Conservation (phyloP, 2,329 filamentous ascomycete genomes). For the Calonectria ilicicola region DNA sequence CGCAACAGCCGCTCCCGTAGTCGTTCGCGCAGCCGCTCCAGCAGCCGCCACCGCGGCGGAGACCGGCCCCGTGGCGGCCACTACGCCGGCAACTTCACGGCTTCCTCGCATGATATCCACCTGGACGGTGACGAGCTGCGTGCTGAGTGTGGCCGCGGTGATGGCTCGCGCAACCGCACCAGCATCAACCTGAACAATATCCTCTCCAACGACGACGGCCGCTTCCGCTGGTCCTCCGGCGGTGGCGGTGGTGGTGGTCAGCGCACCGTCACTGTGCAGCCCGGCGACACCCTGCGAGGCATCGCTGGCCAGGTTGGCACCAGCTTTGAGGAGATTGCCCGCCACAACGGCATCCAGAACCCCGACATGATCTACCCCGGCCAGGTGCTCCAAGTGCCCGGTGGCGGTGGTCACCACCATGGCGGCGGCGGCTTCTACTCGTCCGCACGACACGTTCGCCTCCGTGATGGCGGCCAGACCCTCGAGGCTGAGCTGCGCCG, state of each 20-base stretch:
- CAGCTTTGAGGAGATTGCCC: slow-evolving; percentile 54
- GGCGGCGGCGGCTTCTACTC: slow-evolving; percentile 47
- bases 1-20: slow-evolving; percentile 28
- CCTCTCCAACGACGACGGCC: slow-evolving; percentile 51
- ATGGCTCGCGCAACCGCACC: slow-evolving; percentile 49
- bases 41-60: slow-evolving; percentile 26
- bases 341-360: slow-evolving; percentile 54
- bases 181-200: slow-evolving; percentile 50
- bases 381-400: slow-evolving; percentile 52
- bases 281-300: slow-evolving; percentile 55
- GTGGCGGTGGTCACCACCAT: slow-evolving; percentile 17
- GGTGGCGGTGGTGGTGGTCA: slow-evolving; percentile 36
- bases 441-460: slow-evolving; percentile 50
- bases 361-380: slow-evolving; percentile 58
- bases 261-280: slow-evolving; percentile 51
- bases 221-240: slow-evolving; percentile 50
- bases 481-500: slow-evolving; percentile 49
- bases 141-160: slow-evolving; percentile 48
- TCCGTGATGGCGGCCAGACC: slow-evolving; percentile 50
- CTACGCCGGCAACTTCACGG: slow-evolving; percentile 50
- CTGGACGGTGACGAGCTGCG: slow-evolving; percentile 50
- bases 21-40: slow-evolving; percentile 20
- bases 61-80: slow-evolving; percentile 29
- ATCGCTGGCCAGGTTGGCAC: slow-evolving; percentile 50
- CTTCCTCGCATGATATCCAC: slow-evolving; percentile 49